Percentiles rank a stretch among this genome's conserved stretches.
Evolutionary conservation across 2,329 filamentous ascomycete genomes (phyloP).

Genomic region (Cercospora sp.): DNA sequence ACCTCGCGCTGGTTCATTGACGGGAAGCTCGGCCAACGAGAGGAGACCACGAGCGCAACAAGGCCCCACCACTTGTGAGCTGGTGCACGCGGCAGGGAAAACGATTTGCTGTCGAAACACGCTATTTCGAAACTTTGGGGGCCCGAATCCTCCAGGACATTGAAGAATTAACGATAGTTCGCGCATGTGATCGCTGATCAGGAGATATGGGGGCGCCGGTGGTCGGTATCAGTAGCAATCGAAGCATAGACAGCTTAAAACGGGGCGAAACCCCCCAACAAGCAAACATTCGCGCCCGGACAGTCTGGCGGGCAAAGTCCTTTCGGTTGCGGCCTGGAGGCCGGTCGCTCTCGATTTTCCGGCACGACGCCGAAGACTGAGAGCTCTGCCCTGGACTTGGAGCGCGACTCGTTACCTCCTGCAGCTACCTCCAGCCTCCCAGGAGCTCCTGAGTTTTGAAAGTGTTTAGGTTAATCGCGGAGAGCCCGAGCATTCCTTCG

Average conservation of each 20-base stretch:
- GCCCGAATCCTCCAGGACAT: not conserved
- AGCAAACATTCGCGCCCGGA: not conserved
- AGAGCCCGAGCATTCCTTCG: not conserved
- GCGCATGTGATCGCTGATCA: slow-evolving; percentile 10
- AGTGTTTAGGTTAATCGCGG: not conserved
- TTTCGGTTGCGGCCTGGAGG: too few species aligned
- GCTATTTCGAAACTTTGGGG: not conserved
- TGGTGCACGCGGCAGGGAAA: slow-evolving; percentile 11
- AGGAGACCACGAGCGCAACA: slow-evolving; percentile 5
- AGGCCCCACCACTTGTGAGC: not conserved
- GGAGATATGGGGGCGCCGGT: not conserved
- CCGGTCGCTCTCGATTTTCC: not conserved
- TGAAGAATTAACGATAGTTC: not conserved
- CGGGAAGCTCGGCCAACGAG: slow-evolving; percentile 8
- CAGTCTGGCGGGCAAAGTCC: not conserved
- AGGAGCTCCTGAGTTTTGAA: not conserved
- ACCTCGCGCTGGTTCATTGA: slow-evolving; percentile 15
- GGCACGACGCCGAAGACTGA: not conserved
- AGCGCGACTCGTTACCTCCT: not conserved
- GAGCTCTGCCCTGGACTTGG: not conserved
- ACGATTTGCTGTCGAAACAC: slow-evolving; percentile 14
- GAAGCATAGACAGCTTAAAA: not conserved
- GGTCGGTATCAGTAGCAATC: not conserved
- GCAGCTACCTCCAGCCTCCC: not conserved
- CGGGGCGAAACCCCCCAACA: not conserved